A percentile compares a stretch with the other conserved stretches of the same genome.
These are phyloP conservation scores for Russula olivacea DNA, from an alignment of 768 basidiomycete genomes.

Conservation along the genomic window DNA sequence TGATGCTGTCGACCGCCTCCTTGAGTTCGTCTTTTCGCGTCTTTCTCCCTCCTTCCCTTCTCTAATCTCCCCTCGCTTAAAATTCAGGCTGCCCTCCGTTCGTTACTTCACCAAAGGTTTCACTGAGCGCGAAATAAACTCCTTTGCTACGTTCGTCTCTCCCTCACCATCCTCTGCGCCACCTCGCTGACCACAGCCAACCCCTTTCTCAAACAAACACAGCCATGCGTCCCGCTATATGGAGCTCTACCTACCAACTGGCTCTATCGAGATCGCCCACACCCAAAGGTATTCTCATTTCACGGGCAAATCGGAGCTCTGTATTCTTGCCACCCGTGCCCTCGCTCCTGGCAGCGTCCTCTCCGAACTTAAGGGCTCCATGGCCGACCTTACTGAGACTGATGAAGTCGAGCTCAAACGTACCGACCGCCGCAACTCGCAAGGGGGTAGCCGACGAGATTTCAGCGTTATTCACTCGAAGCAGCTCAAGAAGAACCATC, in stretches of 20 bases:
- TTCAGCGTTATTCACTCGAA: constrained; percentile 90
- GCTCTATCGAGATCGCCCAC: constrained; percentile 83
- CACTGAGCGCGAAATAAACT: constrained; percentile 82
- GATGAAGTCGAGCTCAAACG: constrained; percentile 84
- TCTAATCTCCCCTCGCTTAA: neutral
- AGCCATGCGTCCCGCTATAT: constrained; percentile 88
- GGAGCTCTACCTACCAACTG: constrained; percentile 77
- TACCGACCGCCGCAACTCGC: constrained; percentile 60
- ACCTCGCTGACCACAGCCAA: constrained; percentile 25
- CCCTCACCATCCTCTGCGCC: constrained; percentile 26
- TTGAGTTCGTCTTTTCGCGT: constrained; percentile 49
- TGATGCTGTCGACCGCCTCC: constrained; percentile 71
- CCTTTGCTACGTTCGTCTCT: constrained; percentile 79
- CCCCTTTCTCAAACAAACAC: constrained; percentile 24
- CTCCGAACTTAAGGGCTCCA: constrained; percentile 83
- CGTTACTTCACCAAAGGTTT: constrained; percentile 72
- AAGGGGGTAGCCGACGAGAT: constrained; percentile 65
- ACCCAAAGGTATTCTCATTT: constrained; percentile 82
- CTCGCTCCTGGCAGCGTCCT: constrained; percentile 66
- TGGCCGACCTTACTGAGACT: constrained; percentile 81
- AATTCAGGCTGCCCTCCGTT: constrained; percentile 59
- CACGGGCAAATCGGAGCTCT: constrained; percentile 85
- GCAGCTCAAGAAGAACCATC: constrained; percentile 87
- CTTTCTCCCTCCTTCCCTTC: constrained; percentile 27
- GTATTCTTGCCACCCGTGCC: constrained; percentile 75